A percentile compares a stretch with the other conserved stretches of the same genome.
Conservation (phyloP, 805 yeast genomes). For the Barnettozyma californica region DNA sequence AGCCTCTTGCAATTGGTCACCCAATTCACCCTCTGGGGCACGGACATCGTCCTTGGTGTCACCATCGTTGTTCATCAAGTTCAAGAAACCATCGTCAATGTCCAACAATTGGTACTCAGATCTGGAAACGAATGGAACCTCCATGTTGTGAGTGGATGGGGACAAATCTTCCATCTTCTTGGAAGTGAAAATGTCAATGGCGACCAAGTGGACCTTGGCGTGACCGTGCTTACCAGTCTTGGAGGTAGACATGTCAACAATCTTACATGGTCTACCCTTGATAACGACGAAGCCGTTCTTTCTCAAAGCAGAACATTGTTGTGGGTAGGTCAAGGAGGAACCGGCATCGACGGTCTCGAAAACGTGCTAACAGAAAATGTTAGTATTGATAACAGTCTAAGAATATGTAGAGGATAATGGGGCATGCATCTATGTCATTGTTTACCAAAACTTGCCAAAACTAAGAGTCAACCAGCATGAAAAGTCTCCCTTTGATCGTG, state of each 20-base stretch:
- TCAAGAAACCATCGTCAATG: constrained; percentile 97
- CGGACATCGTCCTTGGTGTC: constrained; percentile 99
- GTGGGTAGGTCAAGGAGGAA: constrained; percentile 97
- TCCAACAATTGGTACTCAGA: constrained; percentile 95
- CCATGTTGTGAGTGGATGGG: constrained; percentile 99
- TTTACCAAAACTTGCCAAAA: background rate
- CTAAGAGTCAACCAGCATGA: too few species aligned
- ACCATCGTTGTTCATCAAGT: constrained; percentile 95
- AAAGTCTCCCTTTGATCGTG: background rate
- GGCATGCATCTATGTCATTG: too few species aligned
- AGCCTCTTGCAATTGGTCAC: constrained; percentile 86
- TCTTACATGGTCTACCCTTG: constrained; percentile 99
- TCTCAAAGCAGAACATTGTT: constrained; percentile 99
- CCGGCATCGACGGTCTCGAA: constrained; percentile 99
- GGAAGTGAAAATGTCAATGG: constrained; percentile 97
- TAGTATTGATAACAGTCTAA: background rate
- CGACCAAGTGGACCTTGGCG: constrained; percentile 99
- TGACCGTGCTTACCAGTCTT: constrained; percentile 99
- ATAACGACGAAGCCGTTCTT: constrained; percentile 99
- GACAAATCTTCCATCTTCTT: constrained; percentile 99
- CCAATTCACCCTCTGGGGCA: constrained; percentile 97
- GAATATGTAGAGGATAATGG: background rate
- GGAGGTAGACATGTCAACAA: constrained; percentile 99
- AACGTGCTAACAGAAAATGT: constrained; percentile 56
- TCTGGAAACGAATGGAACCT: constrained; percentile 96